Evolutionary conservation across 257 asterid species (phyloP).

Genomic region (Parsonsia alboflavescens): DNA sequence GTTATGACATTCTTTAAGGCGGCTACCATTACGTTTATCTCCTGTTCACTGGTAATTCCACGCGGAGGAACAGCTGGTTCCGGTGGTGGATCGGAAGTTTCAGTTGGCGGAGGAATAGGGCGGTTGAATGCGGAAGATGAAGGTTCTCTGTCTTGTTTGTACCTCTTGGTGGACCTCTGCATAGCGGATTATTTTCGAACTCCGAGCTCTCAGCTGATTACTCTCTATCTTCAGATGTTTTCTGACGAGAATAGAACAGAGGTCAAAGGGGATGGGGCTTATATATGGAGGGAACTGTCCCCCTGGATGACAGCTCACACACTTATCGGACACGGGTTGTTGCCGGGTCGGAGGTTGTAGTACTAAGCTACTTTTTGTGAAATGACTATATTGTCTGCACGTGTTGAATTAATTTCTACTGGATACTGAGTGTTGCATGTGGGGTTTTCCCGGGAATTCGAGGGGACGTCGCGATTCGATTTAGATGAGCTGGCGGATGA

Average conservation of each 20-base stretch:
- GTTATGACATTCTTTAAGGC: conserved; percentile 54
- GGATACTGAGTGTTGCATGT: too few relatives aligned
- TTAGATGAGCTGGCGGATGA: too few relatives aligned
- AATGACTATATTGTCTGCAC: conserved; percentile 22
- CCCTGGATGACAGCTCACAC: conserved; percentile 41
- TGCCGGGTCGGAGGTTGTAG: neutral
- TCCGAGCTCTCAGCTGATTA: neutral
- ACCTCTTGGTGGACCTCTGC: conserved; percentile 52
- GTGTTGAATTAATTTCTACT: conserved; percentile 22
- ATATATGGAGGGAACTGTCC: conserved; percentile 11
- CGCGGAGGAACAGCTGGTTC: conserved; percentile 7
- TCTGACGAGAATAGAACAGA: neutral
- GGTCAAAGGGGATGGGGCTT: conserved; percentile 26
- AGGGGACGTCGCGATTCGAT: too few relatives aligned
- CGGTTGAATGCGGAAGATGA: neutral
- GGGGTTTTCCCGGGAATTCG: too few relatives aligned
- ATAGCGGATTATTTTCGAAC: conserved; percentile 20
- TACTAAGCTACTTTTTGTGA: neutral
- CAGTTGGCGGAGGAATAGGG: neutral
- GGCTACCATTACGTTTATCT: conserved; percentile 59
- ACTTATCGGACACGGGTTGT: conserved; percentile 40
- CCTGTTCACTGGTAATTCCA: conserved; percentile 45
- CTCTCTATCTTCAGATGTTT: neutral
- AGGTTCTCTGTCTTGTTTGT: conserved; percentile 15
- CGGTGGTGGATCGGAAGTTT: neutral